Base-by-base conservation (phyloP, 2,329 filamentous ascomycete species). In the Colletotrichum salicis region DNA sequence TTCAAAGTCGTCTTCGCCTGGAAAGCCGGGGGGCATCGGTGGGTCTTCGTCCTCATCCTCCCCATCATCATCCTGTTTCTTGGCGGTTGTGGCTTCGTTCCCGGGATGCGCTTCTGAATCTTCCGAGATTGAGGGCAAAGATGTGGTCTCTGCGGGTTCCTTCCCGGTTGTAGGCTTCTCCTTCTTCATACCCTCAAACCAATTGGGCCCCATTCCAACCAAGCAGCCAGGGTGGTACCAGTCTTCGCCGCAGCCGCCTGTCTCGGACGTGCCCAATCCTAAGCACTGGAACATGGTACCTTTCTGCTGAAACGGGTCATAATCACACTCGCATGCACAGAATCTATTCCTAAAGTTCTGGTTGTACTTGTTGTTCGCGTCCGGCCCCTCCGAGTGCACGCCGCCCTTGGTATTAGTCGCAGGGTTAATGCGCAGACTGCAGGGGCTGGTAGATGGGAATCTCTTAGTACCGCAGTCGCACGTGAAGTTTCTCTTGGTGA, bases 201-300 rank as follows among this genome's bases (percentile, higher is more conserved):
- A 95, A 71, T 90, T 88, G 12, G 94, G 89, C 0, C 92, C 91
- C 76, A 97, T 84, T 6, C 95, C 95, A 60, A 97, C 90, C 8
- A 98, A 84, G 79, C 96, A 98, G 73, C 96, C 95, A 0, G 96
- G 94, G 83, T 98, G 96, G 88, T 94, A 98, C 96, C 96, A 98
- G 79, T 98, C 96, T 83, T 98, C 96, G 13, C 96, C 96, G 82
- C 96, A 98, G 5, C 95, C 96, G 19, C 95, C 95, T 1, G 92
- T 91, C 75, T 96, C 93, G 13, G 89, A 87, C 0, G 90, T 92
- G 1, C 94, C 95, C 1, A 98, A 85, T 0, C 96, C 96, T 2
- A 98, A 82, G 79, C 96, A 99, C 81, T 99, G 96, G 76, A 97
- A 99, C 96, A 99, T 99, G 51, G 95, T 98, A 0, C 96, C 96